Conservation (phyloP, 2,329 filamentous ascomycete genomes). For the Hawksworthiomyces lignivorus region DNA sequence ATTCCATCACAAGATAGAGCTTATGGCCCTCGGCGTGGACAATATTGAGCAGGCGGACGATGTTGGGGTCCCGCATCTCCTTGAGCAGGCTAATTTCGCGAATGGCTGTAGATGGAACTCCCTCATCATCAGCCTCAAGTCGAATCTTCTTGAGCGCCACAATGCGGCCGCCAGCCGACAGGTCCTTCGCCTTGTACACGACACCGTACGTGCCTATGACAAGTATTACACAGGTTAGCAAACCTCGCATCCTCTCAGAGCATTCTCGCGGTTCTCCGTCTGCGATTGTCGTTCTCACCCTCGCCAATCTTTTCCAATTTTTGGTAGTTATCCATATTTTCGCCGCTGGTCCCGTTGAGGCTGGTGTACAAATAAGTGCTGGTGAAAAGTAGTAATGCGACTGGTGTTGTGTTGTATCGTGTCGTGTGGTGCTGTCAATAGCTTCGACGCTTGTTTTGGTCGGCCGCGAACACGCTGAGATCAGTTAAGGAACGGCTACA, state of each 20-base stretch:
- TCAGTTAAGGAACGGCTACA: too few species aligned
- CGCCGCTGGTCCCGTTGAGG: neutral
- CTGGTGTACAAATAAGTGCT: neutral
- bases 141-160: conserved; percentile 90
- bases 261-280: too few species aligned
- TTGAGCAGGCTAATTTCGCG: conserved; percentile 87
- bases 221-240: neutral
- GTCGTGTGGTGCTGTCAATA: too few species aligned
- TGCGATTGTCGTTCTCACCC: conserved; percentile 44
- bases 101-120: conserved; percentile 81
- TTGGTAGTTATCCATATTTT: conserved; percentile 78
- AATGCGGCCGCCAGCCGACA: conserved; percentile 68
- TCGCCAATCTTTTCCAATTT: conserved; percentile 90
- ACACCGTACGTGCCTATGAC: conserved; percentile 78
- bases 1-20: conserved; percentile 84
- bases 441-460: too few species aligned
- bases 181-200: conserved; percentile 83
- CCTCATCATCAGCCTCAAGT: conserved; percentile 85
- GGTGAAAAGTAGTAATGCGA: too few species aligned
- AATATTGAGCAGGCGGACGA: conserved; percentile 78
- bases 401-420: too few species aligned
- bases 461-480: too few species aligned
- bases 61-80: conserved; percentile 85
- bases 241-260: too few species aligned
- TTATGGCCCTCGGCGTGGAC: conserved; percentile 89